These are phyloP conservation scores for Eimeria praecox DNA, from an alignment of 169 alveolate species.

Conservation along the genomic window DNA sequence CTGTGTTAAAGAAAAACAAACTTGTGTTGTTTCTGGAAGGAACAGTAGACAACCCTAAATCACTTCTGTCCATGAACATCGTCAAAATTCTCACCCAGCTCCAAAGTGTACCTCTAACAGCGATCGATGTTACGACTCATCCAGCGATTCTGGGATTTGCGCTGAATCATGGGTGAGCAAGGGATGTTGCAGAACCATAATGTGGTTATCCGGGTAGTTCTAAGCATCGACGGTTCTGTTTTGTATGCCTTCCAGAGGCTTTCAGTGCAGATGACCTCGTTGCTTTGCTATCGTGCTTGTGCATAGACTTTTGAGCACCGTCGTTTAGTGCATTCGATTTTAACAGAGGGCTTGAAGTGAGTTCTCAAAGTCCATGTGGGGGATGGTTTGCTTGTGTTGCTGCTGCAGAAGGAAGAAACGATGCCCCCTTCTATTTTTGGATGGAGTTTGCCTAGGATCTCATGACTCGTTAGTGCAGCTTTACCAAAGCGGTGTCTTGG, in stretches of 20 bases:
- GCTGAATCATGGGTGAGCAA: slow-evolving; percentile 7
- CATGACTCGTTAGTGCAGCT: slow-evolving; percentile 60
- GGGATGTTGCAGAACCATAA: background rate
- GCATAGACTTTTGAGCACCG: too few relatives aligned
- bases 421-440: slow-evolving; percentile 41
- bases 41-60: slow-evolving; percentile 61
- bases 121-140: slow-evolving; percentile 78
- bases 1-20: slow-evolving; percentile 66
- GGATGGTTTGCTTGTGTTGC: background rate
- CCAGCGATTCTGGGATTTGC: slow-evolving; percentile 79
- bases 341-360: background rate
- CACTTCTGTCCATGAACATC: slow-evolving; percentile 65
- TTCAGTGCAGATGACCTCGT: background rate
- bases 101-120: slow-evolving; percentile 74
- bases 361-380: background rate
- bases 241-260: background rate
- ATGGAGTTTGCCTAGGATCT: slow-evolving; percentile 59
- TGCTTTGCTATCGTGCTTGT: background rate
- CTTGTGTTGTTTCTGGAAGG: slow-evolving; percentile 82
- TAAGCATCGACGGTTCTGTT: background rate
- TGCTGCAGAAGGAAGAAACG: slow-evolving; percentile 57
- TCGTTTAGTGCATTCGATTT: background rate
- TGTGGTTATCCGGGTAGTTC: background rate
- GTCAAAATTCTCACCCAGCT: slow-evolving; percentile 81
- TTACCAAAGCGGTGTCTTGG: slow-evolving; percentile 58